phyloP scores from a whole-genome alignment of 192 early-diverging fungal genomes.

The Coemansia sp. region DNA sequence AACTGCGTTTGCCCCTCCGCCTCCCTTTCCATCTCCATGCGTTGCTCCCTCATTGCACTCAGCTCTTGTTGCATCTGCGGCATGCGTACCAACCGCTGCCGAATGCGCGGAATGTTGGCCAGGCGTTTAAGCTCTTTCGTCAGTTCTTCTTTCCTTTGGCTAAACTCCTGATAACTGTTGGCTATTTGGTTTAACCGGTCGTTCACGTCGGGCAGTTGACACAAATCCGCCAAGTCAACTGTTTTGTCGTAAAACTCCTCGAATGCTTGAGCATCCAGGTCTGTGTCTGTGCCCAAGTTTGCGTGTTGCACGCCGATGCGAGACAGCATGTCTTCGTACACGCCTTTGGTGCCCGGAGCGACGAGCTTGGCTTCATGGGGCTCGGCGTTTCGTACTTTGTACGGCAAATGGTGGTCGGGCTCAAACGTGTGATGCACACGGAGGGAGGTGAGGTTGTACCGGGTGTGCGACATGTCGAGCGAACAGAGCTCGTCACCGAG shows the following conservation, averaged over 20 bases:
- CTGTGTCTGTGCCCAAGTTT: conserved; percentile 34
- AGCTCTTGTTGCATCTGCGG: conserved; percentile 45
- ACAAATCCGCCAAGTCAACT: conserved; percentile 48
- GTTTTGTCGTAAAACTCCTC: conserved; percentile 55
- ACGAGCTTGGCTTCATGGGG: conserved; percentile 51
- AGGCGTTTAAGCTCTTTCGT: conserved; percentile 39
- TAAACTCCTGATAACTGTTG: conserved; percentile 49
- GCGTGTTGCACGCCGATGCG: conserved; percentile 51
- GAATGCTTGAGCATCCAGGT: conserved; percentile 46
- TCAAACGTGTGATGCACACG: conserved; percentile 44
- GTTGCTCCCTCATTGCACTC: conserved; percentile 17
- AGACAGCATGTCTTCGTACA: conserved; percentile 53
- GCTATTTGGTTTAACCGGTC: conserved; percentile 51
- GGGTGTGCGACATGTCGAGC: conserved; percentile 39
- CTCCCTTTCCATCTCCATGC: conserved; percentile 32
- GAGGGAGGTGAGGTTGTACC: conserved; percentile 42
- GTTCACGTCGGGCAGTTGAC: conserved; percentile 50
- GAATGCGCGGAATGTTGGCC: conserved; percentile 43
- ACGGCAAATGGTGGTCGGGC: conserved; percentile 34
- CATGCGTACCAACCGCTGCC: conserved; percentile 31
- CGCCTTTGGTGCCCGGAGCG: conserved; percentile 50
- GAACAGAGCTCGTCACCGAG: conserved; percentile 43
- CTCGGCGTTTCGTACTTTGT: conserved; percentile 41
- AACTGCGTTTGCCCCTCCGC: conserved; percentile 16
- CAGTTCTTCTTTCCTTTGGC: conserved; percentile 42